Base-by-base conservation (phyloP, 306 rosid genomes). In the Quercus cerris region DNA sequence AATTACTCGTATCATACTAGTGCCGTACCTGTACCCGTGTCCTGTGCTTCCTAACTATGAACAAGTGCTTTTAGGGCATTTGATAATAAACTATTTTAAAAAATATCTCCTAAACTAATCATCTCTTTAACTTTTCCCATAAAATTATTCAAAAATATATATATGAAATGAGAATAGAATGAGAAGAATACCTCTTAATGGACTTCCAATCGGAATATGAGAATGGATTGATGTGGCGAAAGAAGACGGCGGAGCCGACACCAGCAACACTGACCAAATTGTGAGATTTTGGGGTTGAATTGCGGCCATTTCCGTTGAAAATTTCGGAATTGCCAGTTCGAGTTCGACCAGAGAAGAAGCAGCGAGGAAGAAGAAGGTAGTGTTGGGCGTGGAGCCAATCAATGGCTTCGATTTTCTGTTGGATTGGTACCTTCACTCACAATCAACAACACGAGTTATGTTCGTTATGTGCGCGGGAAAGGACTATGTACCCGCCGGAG, bases 381-480 rank as follows among this genome's bases (percentile, higher is more conserved):
- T 70, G 73, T 69, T 95, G 99, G 0, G 94, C 87, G 77, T 89
- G 90, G 0, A 95, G 90, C 98, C 99, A 93, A 82, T 93, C 92
- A 73, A 95, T 88, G 30, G 94, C 94, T 49, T 91, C 92, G 74
- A 95, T 84, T n/a, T 83, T 84, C 70, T 89, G 91, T 30, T 95
- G 88, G 56, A 95, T 95, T 14, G 94, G 97, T n/a, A 93, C 98
- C 94, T 90, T 75, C 68, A 79, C 33, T 46, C 73, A 68, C 63
- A 75, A 31, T 49, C 4, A 27, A 3, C n/a, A 9, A 30, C 20
- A 70, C 6, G 38, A 33, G 38, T 49, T 49, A 1, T 1, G 54
- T 49, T 12, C 12, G 54, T 49, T 49, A 49, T 11, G 54, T 49
- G 17, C 54, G 54, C 54, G 54, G 54, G 54, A 49, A 49, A 49